Conservation (phyloP, 2,329 filamentous ascomycete species). For the Fusarium ramigenum region DNA sequence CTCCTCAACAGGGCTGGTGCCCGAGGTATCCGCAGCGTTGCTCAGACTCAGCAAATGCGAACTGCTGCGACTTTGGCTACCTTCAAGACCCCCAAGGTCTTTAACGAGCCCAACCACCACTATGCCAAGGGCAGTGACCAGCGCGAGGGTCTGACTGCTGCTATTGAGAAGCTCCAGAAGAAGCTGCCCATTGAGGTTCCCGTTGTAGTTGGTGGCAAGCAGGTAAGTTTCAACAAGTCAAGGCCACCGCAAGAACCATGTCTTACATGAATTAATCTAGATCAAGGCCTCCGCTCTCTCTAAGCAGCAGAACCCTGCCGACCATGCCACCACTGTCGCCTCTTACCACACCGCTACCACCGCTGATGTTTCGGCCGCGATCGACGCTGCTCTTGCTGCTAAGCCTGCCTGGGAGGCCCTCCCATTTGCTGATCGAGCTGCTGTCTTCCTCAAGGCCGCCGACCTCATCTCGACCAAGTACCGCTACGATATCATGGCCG, state of each 20-base stretch:
- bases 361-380: slow-evolving; percentile 80
- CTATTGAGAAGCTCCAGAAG: slow-evolving; percentile 75
- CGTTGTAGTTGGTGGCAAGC: slow-evolving; percentile 82
- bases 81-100: slow-evolving; percentile 87
- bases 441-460: slow-evolving; percentile 94
- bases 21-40: slow-evolving; percentile 45
- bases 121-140: slow-evolving; percentile 87
- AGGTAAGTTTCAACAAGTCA: slow-evolving; percentile 60
- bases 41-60: slow-evolving; percentile 45
- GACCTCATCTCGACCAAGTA: slow-evolving; percentile 93
- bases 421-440: slow-evolving; percentile 89
- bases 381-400: slow-evolving; percentile 84
- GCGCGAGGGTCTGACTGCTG: slow-evolving; percentile 77
- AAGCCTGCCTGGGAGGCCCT: slow-evolving; percentile 86
- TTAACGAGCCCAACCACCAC: slow-evolving; percentile 96
- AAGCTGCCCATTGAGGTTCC: slow-evolving; percentile 80
- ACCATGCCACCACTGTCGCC: slow-evolving; percentile 80
- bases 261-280: slow-evolving; percentile 50
- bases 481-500: slow-evolving; percentile 94
- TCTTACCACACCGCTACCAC: slow-evolving; percentile 85
- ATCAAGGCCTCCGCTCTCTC: slow-evolving; percentile 73
- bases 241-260: not conserved
- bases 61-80: slow-evolving; percentile 72
- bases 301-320: slow-evolving; percentile 83
- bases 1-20: slow-evolving; percentile 48